Base-by-base conservation (phyloP, 129 eudicot genomes). In the Pulicaria dysenterica region DNA sequence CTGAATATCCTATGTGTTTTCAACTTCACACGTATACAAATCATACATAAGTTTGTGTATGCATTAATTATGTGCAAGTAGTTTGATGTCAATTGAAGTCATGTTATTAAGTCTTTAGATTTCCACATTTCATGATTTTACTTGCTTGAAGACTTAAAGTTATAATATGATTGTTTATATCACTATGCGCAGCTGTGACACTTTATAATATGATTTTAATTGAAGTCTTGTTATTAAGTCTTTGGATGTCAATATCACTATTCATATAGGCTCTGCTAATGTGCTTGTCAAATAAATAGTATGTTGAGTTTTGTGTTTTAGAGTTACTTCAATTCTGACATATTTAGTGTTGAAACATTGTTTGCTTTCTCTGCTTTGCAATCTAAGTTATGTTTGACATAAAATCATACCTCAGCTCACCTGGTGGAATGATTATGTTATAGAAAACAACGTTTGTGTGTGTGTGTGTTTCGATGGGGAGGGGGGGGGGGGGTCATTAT, bases 341-440 rank as follows among this genome's bases (percentile, higher is more conserved):
- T 45, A 44, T 44, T 64, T 24, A 64, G 17, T 17, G 2, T 37
- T 63, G 68, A 40, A 24, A 24, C 46, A 40, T 63, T 62, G 14
- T 13, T 64, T 43, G 53, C 34, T 17, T 64, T 43, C 40, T 6
- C 9, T 8, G 15, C 8, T 8, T 62, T 62, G 13, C 34, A 41
- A 62, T n/a, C 36, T 14, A 62, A 62, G 67, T 40, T 14, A 55
- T 17, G 31, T 17, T 44, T 64, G 53, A 64, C 53, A 16, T 64
- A 54, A 14, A 14, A 16, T 16, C 39, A 10, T 42, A 12, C 14
- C n/a, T n/a, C 13, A 43, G 39, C 10, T 64, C 13, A 36, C 17
- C 13, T 24, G 72, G 70, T 44, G 44, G 58, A 31, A 12, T 46
- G 24, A 12, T 66, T 66, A 66, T 66, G 72, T 12, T 66, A 24